Evolutionary conservation across 2,329 filamentous ascomycete genomes (phyloP).

Genomic region (Emergomyces orientalis): DNA sequence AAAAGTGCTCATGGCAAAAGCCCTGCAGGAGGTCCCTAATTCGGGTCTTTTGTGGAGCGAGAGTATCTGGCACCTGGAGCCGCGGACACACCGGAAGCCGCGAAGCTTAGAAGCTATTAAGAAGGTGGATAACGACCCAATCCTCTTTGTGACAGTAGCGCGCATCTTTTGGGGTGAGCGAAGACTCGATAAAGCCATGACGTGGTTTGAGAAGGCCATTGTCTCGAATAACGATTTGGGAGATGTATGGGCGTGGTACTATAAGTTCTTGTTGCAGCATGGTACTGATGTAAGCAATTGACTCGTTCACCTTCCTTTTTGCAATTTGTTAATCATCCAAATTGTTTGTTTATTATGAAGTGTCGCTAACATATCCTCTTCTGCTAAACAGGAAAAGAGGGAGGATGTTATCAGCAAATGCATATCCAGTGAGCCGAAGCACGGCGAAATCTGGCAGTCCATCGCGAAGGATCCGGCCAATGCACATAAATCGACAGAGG

Average conservation of each 20-base stretch:
- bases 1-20: conserved; percentile 85
- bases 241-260: conserved; percentile 98
- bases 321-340: neutral
- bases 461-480: conserved; percentile 81
- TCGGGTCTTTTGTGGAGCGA: conserved; percentile 87
- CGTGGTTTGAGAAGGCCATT: conserved; percentile 95
- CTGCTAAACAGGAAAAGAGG: conserved; percentile 59
- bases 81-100: conserved; percentile 84
- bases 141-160: conserved; percentile 82
- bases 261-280: conserved; percentile 84
- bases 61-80: conserved; percentile 89
- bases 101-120: conserved; percentile 90
- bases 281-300: conserved; percentile 57
- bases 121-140: conserved; percentile 86
- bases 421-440: conserved; percentile 71
- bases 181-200: conserved; percentile 83
- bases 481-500: conserved; percentile 63
- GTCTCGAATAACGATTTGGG: conserved; percentile 77
- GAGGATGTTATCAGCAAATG: conserved; percentile 75
- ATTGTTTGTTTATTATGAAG: neutral
- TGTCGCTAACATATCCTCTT: neutral
- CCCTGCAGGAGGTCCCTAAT: conserved; percentile 80
- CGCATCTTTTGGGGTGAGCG: conserved; percentile 95
- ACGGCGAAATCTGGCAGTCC: conserved; percentile 85
- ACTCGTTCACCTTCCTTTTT: neutral